Evolutionary conservation across 164 flowering plant species (phyloP).

Genomic region (Warburgia ugandensis): DNA sequence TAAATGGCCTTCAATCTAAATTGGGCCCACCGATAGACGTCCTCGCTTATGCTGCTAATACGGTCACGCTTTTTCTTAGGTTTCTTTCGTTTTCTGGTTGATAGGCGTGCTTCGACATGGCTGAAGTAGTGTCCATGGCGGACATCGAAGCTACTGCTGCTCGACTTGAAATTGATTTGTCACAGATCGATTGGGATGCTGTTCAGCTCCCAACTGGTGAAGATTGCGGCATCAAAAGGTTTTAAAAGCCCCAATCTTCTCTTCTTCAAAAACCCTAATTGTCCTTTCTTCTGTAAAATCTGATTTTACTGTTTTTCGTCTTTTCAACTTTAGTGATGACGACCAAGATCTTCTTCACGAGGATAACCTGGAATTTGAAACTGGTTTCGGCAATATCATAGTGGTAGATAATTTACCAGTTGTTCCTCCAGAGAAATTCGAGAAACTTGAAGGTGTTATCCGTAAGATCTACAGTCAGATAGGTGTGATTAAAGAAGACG

Average conservation of each 20-base stretch:
- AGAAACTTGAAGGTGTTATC: conserved; percentile 78
- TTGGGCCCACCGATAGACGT: too few species aligned
- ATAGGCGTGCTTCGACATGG: too few species aligned
- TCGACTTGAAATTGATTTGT: conserved; percentile 38
- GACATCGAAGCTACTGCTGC: conserved; percentile 9
- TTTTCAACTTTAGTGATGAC: conserved; percentile 57
- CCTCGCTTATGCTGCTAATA: too few species aligned
- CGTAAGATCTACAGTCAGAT: conserved; percentile 78
- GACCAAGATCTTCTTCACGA: conserved; percentile 50
- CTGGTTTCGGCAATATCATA: conserved; percentile 58
- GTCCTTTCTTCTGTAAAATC: neutral
- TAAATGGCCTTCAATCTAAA: too few species aligned
- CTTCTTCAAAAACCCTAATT: too few species aligned
- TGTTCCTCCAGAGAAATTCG: conserved; percentile 76
- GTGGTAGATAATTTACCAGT: conserved; percentile 85
- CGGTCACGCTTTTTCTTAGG: too few species aligned
- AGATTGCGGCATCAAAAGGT: conserved; percentile 65
- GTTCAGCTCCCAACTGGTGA: conserved; percentile 66
- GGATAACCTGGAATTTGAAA: conserved; percentile 55
- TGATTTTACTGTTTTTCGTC: neutral
- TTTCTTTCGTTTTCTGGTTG: too few species aligned
- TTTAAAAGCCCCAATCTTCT: neutral
- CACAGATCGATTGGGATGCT: conserved; percentile 39
- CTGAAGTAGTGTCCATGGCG: conserved; percentile 5
- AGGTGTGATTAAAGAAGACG: conserved; percentile 74